Conservation (phyloP, 345 rosid genomes). For the Salix purpurea region DNA sequence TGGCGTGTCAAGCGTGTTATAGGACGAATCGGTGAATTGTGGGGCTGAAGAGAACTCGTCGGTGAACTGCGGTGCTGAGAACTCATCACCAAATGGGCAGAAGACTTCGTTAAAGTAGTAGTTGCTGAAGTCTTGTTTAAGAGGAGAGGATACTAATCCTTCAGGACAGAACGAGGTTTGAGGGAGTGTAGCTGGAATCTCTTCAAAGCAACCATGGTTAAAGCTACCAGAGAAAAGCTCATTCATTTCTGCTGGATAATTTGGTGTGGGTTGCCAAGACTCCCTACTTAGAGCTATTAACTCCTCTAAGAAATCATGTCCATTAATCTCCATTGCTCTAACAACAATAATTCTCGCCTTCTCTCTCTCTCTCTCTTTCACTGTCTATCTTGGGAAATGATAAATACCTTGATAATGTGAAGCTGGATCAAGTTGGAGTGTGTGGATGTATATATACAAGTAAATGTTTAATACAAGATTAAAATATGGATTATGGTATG, state of each 20-base stretch:
- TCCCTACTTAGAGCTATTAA: constrained; percentile 34
- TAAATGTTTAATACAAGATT: neutral
- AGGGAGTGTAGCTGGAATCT: neutral
- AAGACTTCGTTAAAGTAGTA: constrained; percentile 26
- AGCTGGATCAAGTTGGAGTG: constrained; percentile 26
- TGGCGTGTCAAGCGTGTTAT: constrained; percentile 31
- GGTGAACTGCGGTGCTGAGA: constrained; percentile 13
- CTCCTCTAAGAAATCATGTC: constrained; percentile 38
- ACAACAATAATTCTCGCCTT: neutral
- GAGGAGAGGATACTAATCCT: constrained; percentile 15
- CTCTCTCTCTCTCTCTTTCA: neutral
- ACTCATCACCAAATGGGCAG: constrained; percentile 29
- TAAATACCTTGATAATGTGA: constrained; percentile 26
- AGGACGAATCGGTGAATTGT: constrained; percentile 38
- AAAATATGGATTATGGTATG: neutral
- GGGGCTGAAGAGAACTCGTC: constrained; percentile 20
- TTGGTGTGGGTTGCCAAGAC: constrained; percentile 26
- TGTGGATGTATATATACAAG: constrained; percentile 18
- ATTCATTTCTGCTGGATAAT: constrained; percentile 25
- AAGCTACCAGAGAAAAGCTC: constrained; percentile 16
- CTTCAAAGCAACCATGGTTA: constrained; percentile 6
- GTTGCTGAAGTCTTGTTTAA: constrained; percentile 31
- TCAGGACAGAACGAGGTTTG: constrained; percentile 23
- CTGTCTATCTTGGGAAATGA: constrained; percentile 1
- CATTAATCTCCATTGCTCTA: constrained; percentile 31